Conservation (phyloP, 345 rosid species). For the Passiflora organensis region DNA sequence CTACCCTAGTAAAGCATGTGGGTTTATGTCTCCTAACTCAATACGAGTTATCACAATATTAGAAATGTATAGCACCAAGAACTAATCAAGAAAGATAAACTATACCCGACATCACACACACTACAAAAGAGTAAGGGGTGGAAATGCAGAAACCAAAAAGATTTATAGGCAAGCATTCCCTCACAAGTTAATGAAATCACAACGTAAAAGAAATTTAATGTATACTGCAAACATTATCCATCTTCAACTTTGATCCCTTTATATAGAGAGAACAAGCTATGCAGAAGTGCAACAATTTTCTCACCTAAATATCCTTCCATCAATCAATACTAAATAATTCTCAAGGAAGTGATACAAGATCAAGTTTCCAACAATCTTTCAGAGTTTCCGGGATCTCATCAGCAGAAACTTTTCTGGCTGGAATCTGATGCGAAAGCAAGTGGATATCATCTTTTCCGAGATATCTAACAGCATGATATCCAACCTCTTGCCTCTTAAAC, state of each 20-base stretch:
- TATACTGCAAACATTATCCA: too few species aligned
- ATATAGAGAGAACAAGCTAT: not conserved
- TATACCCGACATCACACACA: too few species aligned
- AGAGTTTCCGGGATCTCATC: slow-evolving; percentile 37
- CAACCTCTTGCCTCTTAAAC: slow-evolving; percentile 65
- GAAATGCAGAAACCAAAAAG: too few species aligned
- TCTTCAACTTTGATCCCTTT: not conserved
- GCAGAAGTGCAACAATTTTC: not conserved
- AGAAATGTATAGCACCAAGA: too few species aligned
- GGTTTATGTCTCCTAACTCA: too few species aligned
- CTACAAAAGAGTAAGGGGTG: too few species aligned
- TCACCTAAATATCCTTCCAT: slow-evolving; percentile 7
- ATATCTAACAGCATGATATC: slow-evolving; percentile 58
- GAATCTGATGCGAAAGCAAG: slow-evolving; percentile 81
- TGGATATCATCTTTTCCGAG: slow-evolving; percentile 48
- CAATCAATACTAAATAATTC: slow-evolving; percentile 24
- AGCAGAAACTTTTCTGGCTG: slow-evolving; percentile 58
- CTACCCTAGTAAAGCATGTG: too few species aligned
- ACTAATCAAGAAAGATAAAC: too few species aligned
- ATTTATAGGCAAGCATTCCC: too few species aligned
- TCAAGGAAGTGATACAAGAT: slow-evolving; percentile 66
- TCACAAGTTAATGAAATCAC: too few species aligned
- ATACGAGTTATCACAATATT: too few species aligned
- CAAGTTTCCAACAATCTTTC: slow-evolving; percentile 79
- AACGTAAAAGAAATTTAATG: too few species aligned